Evolutionary conservation across 768 basidiomycete species (phyloP).

Genomic region (Trametes sanguinea): DNA sequence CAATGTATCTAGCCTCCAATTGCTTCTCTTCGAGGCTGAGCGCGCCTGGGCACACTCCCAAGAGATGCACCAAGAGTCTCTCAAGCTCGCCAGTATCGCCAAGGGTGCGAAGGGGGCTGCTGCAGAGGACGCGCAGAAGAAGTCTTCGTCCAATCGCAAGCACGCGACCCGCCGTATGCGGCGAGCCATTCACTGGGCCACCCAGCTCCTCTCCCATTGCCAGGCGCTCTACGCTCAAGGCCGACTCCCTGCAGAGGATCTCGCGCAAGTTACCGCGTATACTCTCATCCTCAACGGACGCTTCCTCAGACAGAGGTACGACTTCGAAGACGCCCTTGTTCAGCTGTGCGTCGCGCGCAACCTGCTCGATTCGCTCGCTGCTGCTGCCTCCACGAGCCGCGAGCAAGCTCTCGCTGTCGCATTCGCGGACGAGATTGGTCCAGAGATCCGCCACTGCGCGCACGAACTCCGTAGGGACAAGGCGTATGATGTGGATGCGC

Average conservation of each 20-base stretch:
- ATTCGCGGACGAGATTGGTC: slow-evolving; percentile 84
- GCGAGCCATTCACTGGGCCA: slow-evolving; percentile 77
- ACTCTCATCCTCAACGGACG: slow-evolving; percentile 82
- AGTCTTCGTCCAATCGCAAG: slow-evolving; percentile 62
- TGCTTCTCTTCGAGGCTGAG: slow-evolving; percentile 88
- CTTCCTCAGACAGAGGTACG: slow-evolving; percentile 73
- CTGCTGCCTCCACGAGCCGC: slow-evolving; percentile 64
- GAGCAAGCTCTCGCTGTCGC: slow-evolving; percentile 87
- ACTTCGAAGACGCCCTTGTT: slow-evolving; percentile 73
- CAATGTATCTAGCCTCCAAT: slow-evolving; percentile 58
- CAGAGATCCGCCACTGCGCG: slow-evolving; percentile 90
- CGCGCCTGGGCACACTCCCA: slow-evolving; percentile 91
- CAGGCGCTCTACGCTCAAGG: slow-evolving; percentile 59
- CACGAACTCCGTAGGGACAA: slow-evolving; percentile 80
- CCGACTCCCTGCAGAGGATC: slow-evolving; percentile 55
- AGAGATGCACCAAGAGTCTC: slow-evolving; percentile 59
- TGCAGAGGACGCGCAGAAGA: slow-evolving; percentile 32
- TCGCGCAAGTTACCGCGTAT: slow-evolving; percentile 77
- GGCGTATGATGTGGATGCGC: slow-evolving; percentile 80
- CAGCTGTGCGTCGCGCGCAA: slow-evolving; percentile 79
- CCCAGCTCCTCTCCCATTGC: slow-evolving; percentile 71
- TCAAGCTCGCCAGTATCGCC: slow-evolving; percentile 47
- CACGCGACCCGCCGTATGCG: slow-evolving; percentile 80
- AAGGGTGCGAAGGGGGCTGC: slow-evolving; percentile 23
- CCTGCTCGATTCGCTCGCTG: slow-evolving; percentile 69